Evolutionary conservation across 2,329 filamentous ascomycete species (phyloP).

Genomic region (Claviceps sp.): DNA sequence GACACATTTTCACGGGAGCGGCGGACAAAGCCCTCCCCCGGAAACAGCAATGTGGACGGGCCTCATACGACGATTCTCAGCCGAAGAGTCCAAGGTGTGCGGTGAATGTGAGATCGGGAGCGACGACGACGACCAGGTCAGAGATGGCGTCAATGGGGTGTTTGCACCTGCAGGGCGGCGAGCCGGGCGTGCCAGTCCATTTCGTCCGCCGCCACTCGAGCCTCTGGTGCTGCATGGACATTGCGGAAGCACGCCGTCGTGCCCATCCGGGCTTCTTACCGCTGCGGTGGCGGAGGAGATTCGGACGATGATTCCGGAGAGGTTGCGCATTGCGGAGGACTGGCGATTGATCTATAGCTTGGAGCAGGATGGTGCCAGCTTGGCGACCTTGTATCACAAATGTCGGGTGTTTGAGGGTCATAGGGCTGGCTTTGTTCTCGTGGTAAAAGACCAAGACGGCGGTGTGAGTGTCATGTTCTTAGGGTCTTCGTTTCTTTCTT

Average conservation of each 20-base stretch:
- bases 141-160: slow-evolving; percentile 41
- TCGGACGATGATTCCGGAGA: slow-evolving; percentile 70
- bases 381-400: slow-evolving; percentile 74
- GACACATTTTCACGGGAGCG: too few species aligned
- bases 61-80: slow-evolving; percentile 53
- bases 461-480: slow-evolving; percentile 40
- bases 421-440: slow-evolving; percentile 79
- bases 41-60: slow-evolving; percentile 37
- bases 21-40: too few species aligned
- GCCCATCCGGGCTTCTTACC: slow-evolving; percentile 53
- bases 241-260: slow-evolving; percentile 41
- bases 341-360: slow-evolving; percentile 84
- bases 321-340: slow-evolving; percentile 73
- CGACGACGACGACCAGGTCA: slow-evolving; percentile 10
- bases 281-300: slow-evolving; percentile 81
- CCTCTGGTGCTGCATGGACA: slow-evolving; percentile 61
- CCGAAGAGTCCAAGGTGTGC: slow-evolving; percentile 25
- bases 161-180: slow-evolving; percentile 41
- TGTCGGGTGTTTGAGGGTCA: slow-evolving; percentile 53
- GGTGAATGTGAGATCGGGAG: slow-evolving; percentile 14
- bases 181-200: slow-evolving; percentile 45
- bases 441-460: slow-evolving; percentile 64
- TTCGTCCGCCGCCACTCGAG: slow-evolving; percentile 79
- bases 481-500: too few species aligned
- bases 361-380: slow-evolving; percentile 79